Base-by-base conservation (phyloP, 2,329 filamentous ascomycete species). In the Alternaria triticimaculans region DNA sequence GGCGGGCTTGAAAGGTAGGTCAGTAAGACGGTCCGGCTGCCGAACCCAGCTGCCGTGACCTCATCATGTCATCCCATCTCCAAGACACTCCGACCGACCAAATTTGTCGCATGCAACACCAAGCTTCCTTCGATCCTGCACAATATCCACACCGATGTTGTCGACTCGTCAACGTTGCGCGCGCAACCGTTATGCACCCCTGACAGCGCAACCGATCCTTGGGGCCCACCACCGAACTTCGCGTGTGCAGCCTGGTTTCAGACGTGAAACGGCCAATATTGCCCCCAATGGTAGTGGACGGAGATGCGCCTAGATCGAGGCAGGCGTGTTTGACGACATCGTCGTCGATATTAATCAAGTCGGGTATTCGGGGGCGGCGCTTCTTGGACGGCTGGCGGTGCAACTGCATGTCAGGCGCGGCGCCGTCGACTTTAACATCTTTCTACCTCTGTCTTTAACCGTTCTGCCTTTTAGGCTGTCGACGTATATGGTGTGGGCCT, bases 211-310 rank as follows among this genome's bases (percentile, higher is more conserved):
- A 9, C 25, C 10, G 23, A 30, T 60, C 41, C 30, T 30, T 12
- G 6, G 6, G 44, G 41, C 49, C 60, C 56, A 60, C 55, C 56
- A 45, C 26, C 44, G 26, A 41, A 33, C 33, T 51, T 60, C 49
- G 60, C 60, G 59, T 58, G 55, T 20, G 46, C 58, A 58, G 60
- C 50, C 44, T 59, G 50, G 67, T 72, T 69, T 72, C 67, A 64
- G 44, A 67, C 56, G 26, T 71, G 69, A 72, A 72, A 74, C 70
- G 46, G 41, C 12, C 53, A 66, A 65, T 66, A 60, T 59, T 68
- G 37, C 63, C 64, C 61, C 70, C 66, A 72, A 69, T 72, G 43
- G 43, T 70, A 61, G 41, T 62, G 55, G 37, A 33, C 62, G 49
- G 60, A 43, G 55, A 61, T 53, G 28, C 33, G 15, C 54, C 63